Base-by-base conservation (phyloP, 805 yeast genomes). In the Lipomyces yamadae region DNA sequence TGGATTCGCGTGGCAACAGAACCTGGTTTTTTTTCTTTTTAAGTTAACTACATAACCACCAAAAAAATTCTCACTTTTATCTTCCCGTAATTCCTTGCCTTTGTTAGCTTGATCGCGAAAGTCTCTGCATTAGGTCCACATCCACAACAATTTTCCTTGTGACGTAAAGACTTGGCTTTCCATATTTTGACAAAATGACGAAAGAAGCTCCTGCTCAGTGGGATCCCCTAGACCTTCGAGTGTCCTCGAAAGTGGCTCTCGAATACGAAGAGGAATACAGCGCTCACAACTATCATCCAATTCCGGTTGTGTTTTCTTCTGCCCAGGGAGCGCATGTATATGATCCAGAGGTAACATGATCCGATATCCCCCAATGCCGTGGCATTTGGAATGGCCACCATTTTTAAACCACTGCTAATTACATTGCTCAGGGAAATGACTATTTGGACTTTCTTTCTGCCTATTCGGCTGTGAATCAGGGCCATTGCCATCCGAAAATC, bases 401-500 rank as follows among this genome's bases (percentile, higher is more conserved):
- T 8, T 30, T 10, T 29, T n/a, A 24, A n/a, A 8, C 7, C 5
- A 18, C 24, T 11, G 34, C n/a, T 33, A 18, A 24, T 29, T 56
- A 34, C 6, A 5, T 30, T 50, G 35, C 37, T 32, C 53, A 69
- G 80, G 98, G 97, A 71, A 91, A 88, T 52, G 93, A 92, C 77
- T 94, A 93, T 79, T 81, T 94, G 71, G 98, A 94, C 79, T 94
- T 94, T 76, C 81, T 94, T 68, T 89, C 96, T 18, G 98, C 98
- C 11, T 94, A 94, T 80, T 92, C 97, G 34, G 98, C 98, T 4
- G 97, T 94, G 42, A 94, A 94, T 82, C 98, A 94, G 80, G 98
- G 98, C 67, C 98, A 94, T 78, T 93, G 98, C 78, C 98, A 94
- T 78, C 98, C 98, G 64, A 88, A 90, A 78, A 93, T 94, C 76